phyloP scores from a whole-genome alignment of 306 rosid genomes.

The Sicyos edulis region DNA sequence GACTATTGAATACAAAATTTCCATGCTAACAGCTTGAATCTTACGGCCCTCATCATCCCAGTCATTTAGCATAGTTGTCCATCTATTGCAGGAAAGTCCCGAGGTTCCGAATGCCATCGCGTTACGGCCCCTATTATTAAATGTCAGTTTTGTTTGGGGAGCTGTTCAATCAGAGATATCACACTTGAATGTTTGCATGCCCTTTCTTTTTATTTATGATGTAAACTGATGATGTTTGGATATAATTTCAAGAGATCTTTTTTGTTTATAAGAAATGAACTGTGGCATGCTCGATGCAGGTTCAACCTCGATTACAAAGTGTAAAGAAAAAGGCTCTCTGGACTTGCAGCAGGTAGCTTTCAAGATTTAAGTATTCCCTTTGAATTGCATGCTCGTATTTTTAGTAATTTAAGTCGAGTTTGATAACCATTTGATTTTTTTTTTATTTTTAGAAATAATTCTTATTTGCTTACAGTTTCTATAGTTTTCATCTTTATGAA shows the following conservation, averaged over 20 bases:
- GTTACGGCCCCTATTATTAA: conserved; percentile 69
- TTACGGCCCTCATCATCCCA: neutral
- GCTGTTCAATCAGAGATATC: conserved; percentile 14
- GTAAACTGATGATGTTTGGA: conserved; percentile 17
- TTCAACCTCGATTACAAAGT: neutral
- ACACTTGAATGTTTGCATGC: neutral
- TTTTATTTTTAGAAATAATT: too few relatives aligned
- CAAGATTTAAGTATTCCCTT: neutral
- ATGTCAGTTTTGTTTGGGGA: conserved; percentile 23
- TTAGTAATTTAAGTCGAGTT: too few relatives aligned
- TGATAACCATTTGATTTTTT: too few relatives aligned
- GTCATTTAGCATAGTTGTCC: conserved; percentile 23
- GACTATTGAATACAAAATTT: conserved; percentile 7
- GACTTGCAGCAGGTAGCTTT: conserved; percentile 9
- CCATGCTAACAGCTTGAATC: neutral
- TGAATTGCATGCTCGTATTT: neutral
- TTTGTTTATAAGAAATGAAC: conserved; percentile 9
- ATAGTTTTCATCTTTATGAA: too few relatives aligned
- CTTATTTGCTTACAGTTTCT: too few relatives aligned
- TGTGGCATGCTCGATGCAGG: conserved; percentile 1
- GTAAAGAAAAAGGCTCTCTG: conserved; percentile 10
- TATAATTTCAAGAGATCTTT: conserved; percentile 15
- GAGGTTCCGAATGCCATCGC: conserved; percentile 73
- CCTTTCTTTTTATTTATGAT: neutral
- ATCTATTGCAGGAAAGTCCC: conserved; percentile 63